phyloP scores from a whole-genome alignment of 805 yeast species.

The Schwanniomyces yamadae region DNA sequence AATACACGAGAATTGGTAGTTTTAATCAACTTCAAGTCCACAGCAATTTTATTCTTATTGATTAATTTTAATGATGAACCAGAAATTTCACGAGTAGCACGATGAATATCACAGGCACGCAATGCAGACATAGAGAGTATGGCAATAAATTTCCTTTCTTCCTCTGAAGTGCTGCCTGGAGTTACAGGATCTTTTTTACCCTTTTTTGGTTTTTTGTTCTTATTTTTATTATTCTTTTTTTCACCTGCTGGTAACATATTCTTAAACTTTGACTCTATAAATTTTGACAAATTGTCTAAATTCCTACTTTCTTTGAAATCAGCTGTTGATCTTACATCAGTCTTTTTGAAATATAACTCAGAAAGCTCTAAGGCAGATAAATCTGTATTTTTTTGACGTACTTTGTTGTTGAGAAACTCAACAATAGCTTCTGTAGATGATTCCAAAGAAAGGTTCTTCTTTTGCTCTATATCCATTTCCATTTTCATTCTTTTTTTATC shows the following conservation, averaged over 20 bases:
- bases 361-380: slow-evolving; percentile 73
- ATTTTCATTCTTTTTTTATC: slow-evolving; percentile 66
- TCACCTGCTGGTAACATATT: slow-evolving; percentile 42
- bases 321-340: slow-evolving; percentile 60
- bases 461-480: slow-evolving; percentile 61
- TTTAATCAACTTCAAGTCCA: slow-evolving; percentile 51
- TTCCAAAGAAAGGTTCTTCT: slow-evolving; percentile 52
- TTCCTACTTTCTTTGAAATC: slow-evolving; percentile 51
- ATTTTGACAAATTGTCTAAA: slow-evolving; percentile 55
- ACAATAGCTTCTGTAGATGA: slow-evolving; percentile 57
- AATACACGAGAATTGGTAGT: slow-evolving; percentile 50
- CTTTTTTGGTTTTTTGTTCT: slow-evolving; percentile 16
- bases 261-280: slow-evolving; percentile 50
- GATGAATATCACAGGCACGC: slow-evolving; percentile 81
- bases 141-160: slow-evolving; percentile 46
- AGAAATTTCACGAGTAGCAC: slow-evolving; percentile 51
- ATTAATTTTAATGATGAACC: slow-evolving; percentile 68
- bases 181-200: slow-evolving; percentile 3
- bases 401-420: slow-evolving; percentile 61
- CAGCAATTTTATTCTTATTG: slow-evolving; percentile 67
- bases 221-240: slow-evolving; percentile 26
- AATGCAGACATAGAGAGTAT: slow-evolving; percentile 73
- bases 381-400: slow-evolving; percentile 61
- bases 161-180: slow-evolving; percentile 10
- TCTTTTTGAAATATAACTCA: slow-evolving; percentile 58